Conservation (phyloP, 495 filamentous ascomycete species). For the Acidiella bohemica region DNA sequence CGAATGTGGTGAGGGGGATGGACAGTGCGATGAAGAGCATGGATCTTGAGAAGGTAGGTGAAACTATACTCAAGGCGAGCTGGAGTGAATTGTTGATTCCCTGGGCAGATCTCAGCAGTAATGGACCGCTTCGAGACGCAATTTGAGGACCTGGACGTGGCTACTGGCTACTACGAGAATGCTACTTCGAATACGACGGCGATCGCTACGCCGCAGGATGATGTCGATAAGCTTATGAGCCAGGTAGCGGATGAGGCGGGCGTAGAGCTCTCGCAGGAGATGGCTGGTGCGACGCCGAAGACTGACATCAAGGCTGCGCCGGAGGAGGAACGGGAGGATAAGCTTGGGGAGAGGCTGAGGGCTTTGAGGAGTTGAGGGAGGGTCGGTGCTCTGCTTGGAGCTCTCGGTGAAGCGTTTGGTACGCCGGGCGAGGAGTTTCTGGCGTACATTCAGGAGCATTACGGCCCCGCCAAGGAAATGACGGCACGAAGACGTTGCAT, state of each 20-base stretch:
- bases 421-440: no score
- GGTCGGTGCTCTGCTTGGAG: not conserved
- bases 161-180: slow-evolving; percentile 71
- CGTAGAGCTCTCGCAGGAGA: slow-evolving; percentile 56
- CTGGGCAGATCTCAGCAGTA: slow-evolving; percentile 37
- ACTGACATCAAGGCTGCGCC: slow-evolving; percentile 24
- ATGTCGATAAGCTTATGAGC: slow-evolving; percentile 64
- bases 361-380: slow-evolving; percentile 35
- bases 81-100: not conserved
- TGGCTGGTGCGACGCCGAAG: slow-evolving; percentile 38
- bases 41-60: slow-evolving; percentile 51
- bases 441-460: no score
- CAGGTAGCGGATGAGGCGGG: slow-evolving; percentile 76
- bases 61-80: not conserved
- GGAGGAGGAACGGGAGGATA: slow-evolving; percentile 35
- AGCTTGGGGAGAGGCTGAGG: slow-evolving; percentile 34
- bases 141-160: slow-evolving; percentile 74
- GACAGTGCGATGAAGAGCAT: slow-evolving; percentile 52
- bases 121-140: slow-evolving; percentile 75
- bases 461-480: no score
- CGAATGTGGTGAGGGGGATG: slow-evolving; percentile 51
- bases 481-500: no score
- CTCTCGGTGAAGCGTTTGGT: not conserved
- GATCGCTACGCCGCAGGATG: slow-evolving; percentile 65
- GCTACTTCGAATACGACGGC: slow-evolving; percentile 62